Conservation (phyloP, 2,329 filamentous ascomycete species). For the Phaeomoniella chlamydospora region DNA sequence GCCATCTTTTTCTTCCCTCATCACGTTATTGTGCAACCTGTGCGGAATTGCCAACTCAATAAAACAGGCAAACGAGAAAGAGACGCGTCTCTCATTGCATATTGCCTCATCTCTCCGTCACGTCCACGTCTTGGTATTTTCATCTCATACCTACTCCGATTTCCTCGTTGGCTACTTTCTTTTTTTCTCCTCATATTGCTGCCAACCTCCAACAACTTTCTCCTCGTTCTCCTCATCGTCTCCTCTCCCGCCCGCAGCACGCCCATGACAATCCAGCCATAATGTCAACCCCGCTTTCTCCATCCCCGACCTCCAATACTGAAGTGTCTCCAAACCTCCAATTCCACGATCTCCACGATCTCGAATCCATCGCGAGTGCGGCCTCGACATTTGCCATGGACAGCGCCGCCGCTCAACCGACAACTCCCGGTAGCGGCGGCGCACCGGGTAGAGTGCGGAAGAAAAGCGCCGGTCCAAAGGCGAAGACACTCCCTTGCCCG, state of each 20-base stretch:
- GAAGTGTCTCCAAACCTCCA: constrained; percentile 1
- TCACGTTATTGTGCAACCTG: too few species aligned
- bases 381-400: background rate
- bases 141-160: too few species aligned
- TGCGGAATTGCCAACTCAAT: too few species aligned
- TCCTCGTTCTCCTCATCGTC: background rate
- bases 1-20: too few species aligned
- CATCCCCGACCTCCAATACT: background rate
- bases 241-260: background rate
- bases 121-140: too few species aligned
- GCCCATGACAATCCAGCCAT: background rate
- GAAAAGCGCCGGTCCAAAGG: constrained; percentile 23
- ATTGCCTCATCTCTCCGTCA: too few species aligned
- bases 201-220: too few species aligned
- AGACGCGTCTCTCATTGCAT: too few species aligned
- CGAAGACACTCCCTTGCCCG: constrained; percentile 32
- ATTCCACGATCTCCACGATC: background rate
- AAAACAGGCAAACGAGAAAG: too few species aligned
- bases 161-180: too few species aligned
- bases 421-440: background rate
- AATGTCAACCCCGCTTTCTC: constrained; percentile 1
- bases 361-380: background rate
- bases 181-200: too few species aligned
- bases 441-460: constrained; percentile 21
- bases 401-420: background rate